phyloP scores from a whole-genome alignment of 371 early-diverging fungal species.

The Mucor plumbeus region DNA sequence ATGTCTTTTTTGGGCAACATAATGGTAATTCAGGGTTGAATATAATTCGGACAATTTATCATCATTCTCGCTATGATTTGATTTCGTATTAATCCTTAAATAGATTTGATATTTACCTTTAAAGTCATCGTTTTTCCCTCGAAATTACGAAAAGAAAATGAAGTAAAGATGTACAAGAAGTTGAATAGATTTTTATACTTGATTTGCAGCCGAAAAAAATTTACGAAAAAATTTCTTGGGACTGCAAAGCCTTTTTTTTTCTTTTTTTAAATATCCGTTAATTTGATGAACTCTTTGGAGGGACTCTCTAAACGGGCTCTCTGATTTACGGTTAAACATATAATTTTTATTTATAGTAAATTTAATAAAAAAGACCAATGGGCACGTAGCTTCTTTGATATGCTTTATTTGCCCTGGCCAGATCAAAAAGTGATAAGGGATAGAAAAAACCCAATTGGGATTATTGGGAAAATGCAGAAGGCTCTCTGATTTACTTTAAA shows the following conservation, averaged over 20 bases:
- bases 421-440: no score
- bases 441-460: no score
- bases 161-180: background rate
- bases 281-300: no score
- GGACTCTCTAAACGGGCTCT: no score
- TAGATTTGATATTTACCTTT: background rate
- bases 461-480: no score
- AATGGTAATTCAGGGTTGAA: constrained; percentile 39
- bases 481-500: no score
- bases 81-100: background rate
- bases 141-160: background rate
- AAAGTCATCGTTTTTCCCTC: background rate
- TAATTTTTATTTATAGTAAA: no score
- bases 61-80: constrained; percentile 20
- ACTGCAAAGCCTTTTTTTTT: constrained; percentile 7
- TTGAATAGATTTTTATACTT: background rate
- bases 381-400: no score
- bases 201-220: background rate
- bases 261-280: background rate
- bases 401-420: no score
- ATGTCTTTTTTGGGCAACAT: constrained; percentile 40
- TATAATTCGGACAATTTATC: constrained; percentile 32
- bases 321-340: no score
- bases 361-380: no score
- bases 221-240: background rate